Percentiles rank a stretch among this genome's conserved stretches.
Evolutionary conservation across 176 grass and related monocot genomes (phyloP).

Genomic region (Triticum monococcum): DNA sequence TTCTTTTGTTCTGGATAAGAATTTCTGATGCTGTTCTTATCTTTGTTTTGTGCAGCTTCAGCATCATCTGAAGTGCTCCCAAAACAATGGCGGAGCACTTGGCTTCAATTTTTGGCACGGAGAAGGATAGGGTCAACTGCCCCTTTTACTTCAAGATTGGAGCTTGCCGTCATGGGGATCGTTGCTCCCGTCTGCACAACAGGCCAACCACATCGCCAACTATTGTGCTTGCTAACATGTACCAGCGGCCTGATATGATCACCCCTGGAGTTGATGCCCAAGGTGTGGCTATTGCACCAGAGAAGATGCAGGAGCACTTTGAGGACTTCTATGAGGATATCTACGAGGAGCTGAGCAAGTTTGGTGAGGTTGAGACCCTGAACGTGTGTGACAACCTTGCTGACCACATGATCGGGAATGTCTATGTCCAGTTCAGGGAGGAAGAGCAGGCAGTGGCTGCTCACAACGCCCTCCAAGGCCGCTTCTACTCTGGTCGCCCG

Average conservation of each 20-base stretch:
- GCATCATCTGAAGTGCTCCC: background rate
- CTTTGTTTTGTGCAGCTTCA: background rate
- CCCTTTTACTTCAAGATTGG: constrained; percentile 73
- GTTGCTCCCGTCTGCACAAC: constrained; percentile 59
- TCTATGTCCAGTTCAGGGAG: constrained; percentile 68
- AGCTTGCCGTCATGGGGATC: constrained; percentile 58
- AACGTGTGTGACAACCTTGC: constrained; percentile 62
- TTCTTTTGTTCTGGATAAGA: background rate
- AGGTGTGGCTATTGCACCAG: constrained; percentile 48
- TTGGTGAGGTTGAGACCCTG: constrained; percentile 60
- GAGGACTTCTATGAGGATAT: constrained; percentile 66
- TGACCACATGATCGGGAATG: constrained; percentile 65
- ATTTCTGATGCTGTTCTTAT: background rate
- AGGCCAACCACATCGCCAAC: constrained; percentile 57
- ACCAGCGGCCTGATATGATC: constrained; percentile 68
- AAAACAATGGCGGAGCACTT: constrained; percentile 51
- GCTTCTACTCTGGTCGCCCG: constrained; percentile 51
- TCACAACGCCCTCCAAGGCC: constrained; percentile 49
- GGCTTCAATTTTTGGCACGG: constrained; percentile 61
- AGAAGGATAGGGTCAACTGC: constrained; percentile 66
- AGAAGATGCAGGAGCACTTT: constrained; percentile 70
- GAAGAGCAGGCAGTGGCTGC: constrained; percentile 53
- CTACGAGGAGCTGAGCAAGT: constrained; percentile 58
- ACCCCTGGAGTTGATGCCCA: constrained; percentile 58
- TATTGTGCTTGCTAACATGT: constrained; percentile 65